A percentile compares a stretch with the other conserved stretches of the same genome.
These are phyloP conservation scores for Reticulascus tulasneorum DNA, from an alignment of 2,329 filamentous ascomycete genomes.

Conservation along the genomic window DNA sequence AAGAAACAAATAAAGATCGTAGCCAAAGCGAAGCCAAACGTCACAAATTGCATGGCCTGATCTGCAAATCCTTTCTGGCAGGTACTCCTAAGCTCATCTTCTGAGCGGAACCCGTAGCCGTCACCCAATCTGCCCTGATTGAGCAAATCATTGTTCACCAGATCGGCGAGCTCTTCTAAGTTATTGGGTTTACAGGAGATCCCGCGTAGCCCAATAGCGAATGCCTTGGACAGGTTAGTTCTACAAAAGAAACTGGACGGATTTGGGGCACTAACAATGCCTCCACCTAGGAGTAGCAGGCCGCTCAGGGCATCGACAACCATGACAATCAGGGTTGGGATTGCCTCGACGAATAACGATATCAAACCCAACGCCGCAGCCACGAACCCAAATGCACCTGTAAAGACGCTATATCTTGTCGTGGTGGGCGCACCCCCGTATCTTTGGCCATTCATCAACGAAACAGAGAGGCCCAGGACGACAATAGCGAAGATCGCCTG, in stretches of 20 bases:
- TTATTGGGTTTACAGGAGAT: constrained; percentile 1
- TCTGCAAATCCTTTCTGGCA: constrained; percentile 8
- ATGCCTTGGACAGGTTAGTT: constrained; percentile 3
- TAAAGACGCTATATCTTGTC: constrained; percentile 6
- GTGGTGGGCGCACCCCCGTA: constrained; percentile 6
- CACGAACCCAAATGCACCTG: constrained; percentile 7
- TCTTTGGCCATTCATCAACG: constrained; percentile 3
- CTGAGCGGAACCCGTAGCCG: neutral
- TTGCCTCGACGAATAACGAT: constrained; percentile 6
- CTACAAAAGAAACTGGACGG: too few species aligned
- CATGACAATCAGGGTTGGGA: constrained; percentile 8
- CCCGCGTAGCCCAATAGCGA: constrained; percentile 6
- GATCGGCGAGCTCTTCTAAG: fast-evolving
- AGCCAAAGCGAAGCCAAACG: constrained; percentile 1
- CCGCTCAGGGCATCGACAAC: constrained; percentile 8
- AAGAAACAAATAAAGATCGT: constrained; percentile 8
- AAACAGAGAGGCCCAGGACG: constrained; percentile 7
- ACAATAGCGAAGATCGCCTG: constrained; percentile 11
- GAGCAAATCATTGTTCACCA: neutral
- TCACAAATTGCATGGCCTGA: constrained; percentile 12
- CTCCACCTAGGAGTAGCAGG: constrained; percentile 7
- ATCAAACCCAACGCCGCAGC: constrained; percentile 4
- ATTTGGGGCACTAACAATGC: constrained; percentile 6
- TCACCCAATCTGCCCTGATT: constrained; percentile 1
- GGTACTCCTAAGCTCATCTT: neutral